Conservation (phyloP, 768 basidiomycete genomes). For the Gyrodon lividus region DNA sequence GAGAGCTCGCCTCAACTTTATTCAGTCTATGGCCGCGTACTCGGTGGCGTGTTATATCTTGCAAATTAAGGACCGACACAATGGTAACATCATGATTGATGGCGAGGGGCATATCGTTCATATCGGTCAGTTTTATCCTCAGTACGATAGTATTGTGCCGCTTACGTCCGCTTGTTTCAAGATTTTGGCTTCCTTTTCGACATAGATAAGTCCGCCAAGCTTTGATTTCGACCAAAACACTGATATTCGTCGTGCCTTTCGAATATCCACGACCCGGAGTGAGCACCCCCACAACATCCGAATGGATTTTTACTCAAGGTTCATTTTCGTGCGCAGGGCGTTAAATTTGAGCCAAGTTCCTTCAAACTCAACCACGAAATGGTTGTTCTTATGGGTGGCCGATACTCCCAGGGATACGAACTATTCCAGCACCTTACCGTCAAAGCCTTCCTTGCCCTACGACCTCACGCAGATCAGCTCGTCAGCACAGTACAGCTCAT, state of each 20-base stretch:
- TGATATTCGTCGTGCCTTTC: conserved; percentile 28
- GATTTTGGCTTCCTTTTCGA: conserved; percentile 97
- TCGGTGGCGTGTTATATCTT: conserved; percentile 97
- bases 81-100: conserved; percentile 99
- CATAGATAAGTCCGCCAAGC: conserved; percentile 81
- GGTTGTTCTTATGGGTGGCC: conserved; percentile 96
- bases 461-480: conserved; percentile 91
- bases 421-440: conserved; percentile 92
- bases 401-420: conserved; percentile 90
- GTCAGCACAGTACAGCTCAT: conserved; percentile 88
- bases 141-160: not conserved
- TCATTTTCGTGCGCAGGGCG: conserved; percentile 56
- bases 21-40: conserved; percentile 99
- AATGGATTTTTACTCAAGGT: not conserved
- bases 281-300: conserved; percentile 23
- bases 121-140: conserved; percentile 59
- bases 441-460: conserved; percentile 94
- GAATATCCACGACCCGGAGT: conserved; percentile 57
- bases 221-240: conserved; percentile 8
- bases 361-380: conserved; percentile 99
- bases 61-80: conserved; percentile 98
- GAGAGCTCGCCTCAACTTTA: conserved; percentile 89
- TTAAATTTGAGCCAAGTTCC: conserved; percentile 97
- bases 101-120: conserved; percentile 97
- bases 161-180: conserved; percentile 31